Evolutionary conservation across 495 filamentous ascomycete species (phyloP).

Genomic region (Podospora pseudopauciseta): DNA sequence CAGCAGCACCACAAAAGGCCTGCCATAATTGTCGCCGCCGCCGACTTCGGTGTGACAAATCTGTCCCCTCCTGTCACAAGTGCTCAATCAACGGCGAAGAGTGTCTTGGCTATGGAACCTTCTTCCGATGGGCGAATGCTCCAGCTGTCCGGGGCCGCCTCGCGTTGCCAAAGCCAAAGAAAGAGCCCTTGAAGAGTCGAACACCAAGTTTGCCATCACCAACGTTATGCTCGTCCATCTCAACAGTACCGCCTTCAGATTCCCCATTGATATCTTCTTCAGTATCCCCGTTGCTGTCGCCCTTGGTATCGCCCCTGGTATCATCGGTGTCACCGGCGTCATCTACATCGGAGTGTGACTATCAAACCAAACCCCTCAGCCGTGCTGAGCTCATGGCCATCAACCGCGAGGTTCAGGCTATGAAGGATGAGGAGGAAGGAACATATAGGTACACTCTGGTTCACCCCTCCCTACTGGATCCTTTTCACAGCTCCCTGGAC

Average conservation of each 20-base stretch:
- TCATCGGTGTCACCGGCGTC: background rate
- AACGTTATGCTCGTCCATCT: background rate
- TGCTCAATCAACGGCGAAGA: constrained; percentile 46
- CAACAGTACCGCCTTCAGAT: background rate
- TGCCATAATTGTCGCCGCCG: constrained; percentile 46
- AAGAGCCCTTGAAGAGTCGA: background rate
- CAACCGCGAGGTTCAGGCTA: background rate
- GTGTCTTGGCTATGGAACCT: constrained; percentile 43
- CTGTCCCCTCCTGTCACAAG: constrained; percentile 47
- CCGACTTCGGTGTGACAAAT: constrained; percentile 53
- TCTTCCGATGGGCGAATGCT: constrained; percentile 41
- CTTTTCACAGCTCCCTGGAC: constrained; percentile 36
- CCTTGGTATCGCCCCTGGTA: background rate
- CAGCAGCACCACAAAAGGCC: constrained; percentile 6
- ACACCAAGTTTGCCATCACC: background rate
- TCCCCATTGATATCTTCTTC: too few species aligned
- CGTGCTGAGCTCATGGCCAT: constrained; percentile 10
- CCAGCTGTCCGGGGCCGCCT: constrained; percentile 43
- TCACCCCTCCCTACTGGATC: constrained; percentile 33
- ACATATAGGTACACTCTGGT: background rate
- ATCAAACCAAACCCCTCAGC: constrained; percentile 10
- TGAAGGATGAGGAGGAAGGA: background rate
- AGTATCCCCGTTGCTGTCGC: too few species aligned
- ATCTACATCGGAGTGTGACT: constrained; percentile 6
- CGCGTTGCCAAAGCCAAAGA: background rate